phyloP scores from a whole-genome alignment of 2,329 filamentous ascomycete species.

The Tolypocladium sp. region DNA sequence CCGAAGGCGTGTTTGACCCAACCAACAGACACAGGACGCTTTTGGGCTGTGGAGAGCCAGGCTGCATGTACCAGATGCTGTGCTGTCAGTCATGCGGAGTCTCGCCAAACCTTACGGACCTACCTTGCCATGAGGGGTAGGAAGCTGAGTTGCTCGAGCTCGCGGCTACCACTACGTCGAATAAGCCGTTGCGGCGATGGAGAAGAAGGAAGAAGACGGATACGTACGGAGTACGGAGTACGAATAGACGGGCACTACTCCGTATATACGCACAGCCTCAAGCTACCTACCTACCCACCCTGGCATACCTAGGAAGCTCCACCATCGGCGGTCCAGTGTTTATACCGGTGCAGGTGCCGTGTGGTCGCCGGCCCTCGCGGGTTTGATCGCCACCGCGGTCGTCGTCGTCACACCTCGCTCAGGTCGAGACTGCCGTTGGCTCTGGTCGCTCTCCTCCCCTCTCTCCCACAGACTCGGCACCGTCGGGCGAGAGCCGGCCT shows the following conservation, averaged over 20 bases:
- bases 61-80: background rate
- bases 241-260: background rate
- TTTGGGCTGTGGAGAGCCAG: background rate
- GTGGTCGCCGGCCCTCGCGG: background rate
- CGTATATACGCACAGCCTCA: background rate
- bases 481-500: conserved; percentile 9
- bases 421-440: background rate
- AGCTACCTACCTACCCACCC: background rate
- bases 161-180: background rate
- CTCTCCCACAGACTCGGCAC: conserved; percentile 2
- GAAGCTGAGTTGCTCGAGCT: background rate
- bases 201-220: too few relatives aligned
- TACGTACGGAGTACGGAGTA: too few relatives aligned
- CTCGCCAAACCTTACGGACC: background rate
- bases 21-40: background rate
- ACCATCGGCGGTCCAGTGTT: background rate
- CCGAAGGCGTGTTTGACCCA: background rate
- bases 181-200: background rate
- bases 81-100: background rate
- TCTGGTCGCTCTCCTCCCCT: background rate
- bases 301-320: background rate
- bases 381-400: background rate
- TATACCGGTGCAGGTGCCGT: background rate
- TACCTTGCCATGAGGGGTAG: background rate
- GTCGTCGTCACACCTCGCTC: background rate